Evolutionary conservation across 805 yeast species (phyloP).

Genomic region (Candida fluviatilis): DNA sequence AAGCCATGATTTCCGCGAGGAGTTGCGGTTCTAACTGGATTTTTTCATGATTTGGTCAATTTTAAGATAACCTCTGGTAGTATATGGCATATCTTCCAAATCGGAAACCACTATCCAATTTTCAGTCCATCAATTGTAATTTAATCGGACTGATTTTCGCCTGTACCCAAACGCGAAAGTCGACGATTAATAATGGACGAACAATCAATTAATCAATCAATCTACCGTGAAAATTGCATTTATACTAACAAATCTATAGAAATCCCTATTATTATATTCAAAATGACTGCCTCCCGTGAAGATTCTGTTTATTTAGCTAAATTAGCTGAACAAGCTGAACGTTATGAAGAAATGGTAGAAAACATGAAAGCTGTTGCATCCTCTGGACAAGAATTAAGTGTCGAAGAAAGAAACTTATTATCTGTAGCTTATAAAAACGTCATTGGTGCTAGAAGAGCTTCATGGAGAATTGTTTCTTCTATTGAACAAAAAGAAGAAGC

Average conservation of each 20-base stretch:
- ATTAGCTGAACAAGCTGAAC: slow-evolving; percentile 98
- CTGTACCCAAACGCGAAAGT: no score
- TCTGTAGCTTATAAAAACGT: slow-evolving; percentile 98
- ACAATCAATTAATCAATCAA: no score
- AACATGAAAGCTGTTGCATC: slow-evolving; percentile 98
- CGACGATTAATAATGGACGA: no score
- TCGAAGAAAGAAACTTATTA: slow-evolving; percentile 95
- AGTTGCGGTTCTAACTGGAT: no score
- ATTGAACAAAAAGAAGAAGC: slow-evolving; percentile 98
- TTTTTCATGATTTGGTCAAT: no score
- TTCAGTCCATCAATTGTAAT: no score
- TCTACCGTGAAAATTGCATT: background rate
- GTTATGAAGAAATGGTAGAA: slow-evolving; percentile 99
- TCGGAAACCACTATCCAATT: no score
- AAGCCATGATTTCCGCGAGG: no score
- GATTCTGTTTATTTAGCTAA: slow-evolving; percentile 97
- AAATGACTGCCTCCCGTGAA: slow-evolving; percentile 87
- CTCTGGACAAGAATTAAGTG: slow-evolving; percentile 90
- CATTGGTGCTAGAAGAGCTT: slow-evolving; percentile 98
- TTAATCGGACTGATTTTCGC: no score
- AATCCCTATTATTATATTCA: slow-evolving; percentile 1
- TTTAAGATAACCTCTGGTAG: no score
- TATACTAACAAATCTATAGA: background rate
- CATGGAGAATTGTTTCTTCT: slow-evolving; percentile 98
- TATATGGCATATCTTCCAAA: no score